phyloP scores from a whole-genome alignment of 352 stramenopile species.

The Blastocystis sp. region DNA sequence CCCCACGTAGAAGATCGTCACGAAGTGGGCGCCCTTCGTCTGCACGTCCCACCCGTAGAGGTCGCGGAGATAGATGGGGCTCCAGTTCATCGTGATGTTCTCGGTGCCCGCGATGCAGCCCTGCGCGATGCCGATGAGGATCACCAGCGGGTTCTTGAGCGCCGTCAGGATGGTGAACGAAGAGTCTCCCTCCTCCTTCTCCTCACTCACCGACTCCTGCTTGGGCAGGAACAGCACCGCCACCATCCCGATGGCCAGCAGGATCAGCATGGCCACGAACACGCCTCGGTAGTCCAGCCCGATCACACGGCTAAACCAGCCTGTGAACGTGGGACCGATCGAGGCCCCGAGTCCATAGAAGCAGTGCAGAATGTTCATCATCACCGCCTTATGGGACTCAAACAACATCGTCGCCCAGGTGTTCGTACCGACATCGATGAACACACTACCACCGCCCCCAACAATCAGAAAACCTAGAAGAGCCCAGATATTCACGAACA shows the following conservation, averaged over 20 bases:
- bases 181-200: background rate
- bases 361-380: conserved; percentile 58
- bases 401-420: conserved; percentile 35
- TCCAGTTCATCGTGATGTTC: conserved; percentile 56
- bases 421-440: conserved; percentile 43
- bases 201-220: background rate
- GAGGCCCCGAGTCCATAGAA: conserved; percentile 59
- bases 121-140: conserved; percentile 18
- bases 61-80: conserved; percentile 35
- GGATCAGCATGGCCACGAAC: conserved; percentile 17
- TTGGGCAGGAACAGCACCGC: conserved; percentile 33
- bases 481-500: background rate
- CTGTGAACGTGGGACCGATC: conserved; percentile 23
- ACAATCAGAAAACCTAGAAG: background rate
- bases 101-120: conserved; percentile 42
- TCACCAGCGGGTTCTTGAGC: conserved; percentile 5
- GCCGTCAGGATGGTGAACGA: conserved; percentile 9
- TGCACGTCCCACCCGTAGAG: conserved; percentile 52
- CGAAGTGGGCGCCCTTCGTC: conserved; percentile 35
- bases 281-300: conserved; percentile 9
- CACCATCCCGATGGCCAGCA: background rate
- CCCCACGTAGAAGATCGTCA: conserved; percentile 5
- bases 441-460: background rate
- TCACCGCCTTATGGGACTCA: conserved; percentile 3
- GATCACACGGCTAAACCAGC: background rate